These are phyloP conservation scores for Ceratocystiopsis sp. DNA, from an alignment of 2,329 filamentous ascomycete genomes.

Conservation along the genomic window DNA sequence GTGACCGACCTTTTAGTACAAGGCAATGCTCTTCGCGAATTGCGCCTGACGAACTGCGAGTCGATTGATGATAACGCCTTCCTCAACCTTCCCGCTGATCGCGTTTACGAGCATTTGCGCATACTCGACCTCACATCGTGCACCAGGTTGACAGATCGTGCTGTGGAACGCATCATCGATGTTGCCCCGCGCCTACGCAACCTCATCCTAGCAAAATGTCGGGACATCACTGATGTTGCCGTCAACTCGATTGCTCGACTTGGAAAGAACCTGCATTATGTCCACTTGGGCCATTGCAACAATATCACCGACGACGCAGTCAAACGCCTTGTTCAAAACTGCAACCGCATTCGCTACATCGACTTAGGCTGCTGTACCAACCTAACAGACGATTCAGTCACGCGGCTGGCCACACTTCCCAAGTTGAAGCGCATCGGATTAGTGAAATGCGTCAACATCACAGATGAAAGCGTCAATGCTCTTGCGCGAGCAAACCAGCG, in stretches of 20 bases:
- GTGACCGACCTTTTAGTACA: conserved; percentile 65
- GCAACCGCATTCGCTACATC: conserved; percentile 92
- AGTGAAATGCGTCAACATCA: conserved; percentile 85
- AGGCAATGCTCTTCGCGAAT: conserved; percentile 71
- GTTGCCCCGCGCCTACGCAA: conserved; percentile 80
- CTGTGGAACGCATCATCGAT: conserved; percentile 74
- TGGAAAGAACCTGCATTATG: conserved; percentile 91
- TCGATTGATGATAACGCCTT: conserved; percentile 82
- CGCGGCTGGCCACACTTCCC: conserved; percentile 66
- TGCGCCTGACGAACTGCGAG: conserved; percentile 72
- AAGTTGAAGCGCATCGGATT: conserved; percentile 90
- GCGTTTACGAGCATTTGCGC: conserved; percentile 69
- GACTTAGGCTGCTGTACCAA: conserved; percentile 89
- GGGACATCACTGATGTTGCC: conserved; percentile 76
- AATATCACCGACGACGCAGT: conserved; percentile 85
- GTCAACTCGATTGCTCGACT: conserved; percentile 76
- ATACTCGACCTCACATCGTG: conserved; percentile 92
- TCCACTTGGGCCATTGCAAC: conserved; percentile 85
- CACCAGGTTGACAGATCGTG: conserved; percentile 63
- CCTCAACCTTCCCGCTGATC: conserved; percentile 50
- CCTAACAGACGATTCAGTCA: conserved; percentile 81
- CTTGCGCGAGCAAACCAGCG: conserved; percentile 54
- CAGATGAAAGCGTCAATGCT: conserved; percentile 73
- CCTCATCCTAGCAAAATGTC: conserved; percentile 85
- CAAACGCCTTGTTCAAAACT: conserved; percentile 63